phyloP scores from a whole-genome alignment of 2,329 filamentous ascomycete species.

The Colletotrichum tabaci region DNA sequence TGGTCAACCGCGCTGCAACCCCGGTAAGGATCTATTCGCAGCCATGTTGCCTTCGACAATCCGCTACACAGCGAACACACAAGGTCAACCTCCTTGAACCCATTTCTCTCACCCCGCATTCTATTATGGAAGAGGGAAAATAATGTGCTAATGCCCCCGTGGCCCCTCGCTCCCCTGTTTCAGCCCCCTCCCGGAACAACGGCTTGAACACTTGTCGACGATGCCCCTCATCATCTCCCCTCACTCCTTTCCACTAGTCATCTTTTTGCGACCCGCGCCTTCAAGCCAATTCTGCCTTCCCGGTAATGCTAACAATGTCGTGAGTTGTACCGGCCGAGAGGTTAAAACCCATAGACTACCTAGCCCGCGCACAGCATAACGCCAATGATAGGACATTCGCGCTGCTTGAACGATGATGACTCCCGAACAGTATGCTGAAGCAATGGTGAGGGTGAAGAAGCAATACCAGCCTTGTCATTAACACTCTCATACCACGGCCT shows the following conservation, averaged over 20 bases:
- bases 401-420: neutral
- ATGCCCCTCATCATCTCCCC: neutral
- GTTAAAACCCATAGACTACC: neutral
- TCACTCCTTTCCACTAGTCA: slow-evolving; percentile 1
- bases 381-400: neutral
- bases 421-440: neutral
- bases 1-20: neutral
- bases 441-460: slow-evolving; percentile 4
- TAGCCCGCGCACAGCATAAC: too few species aligned
- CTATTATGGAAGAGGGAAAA: neutral
- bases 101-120: neutral
- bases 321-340: neutral
- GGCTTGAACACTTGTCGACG: neutral
- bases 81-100: neutral
- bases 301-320: neutral
- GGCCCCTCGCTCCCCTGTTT: slow-evolving; percentile 17
- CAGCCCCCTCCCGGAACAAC: neutral
- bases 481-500: neutral
- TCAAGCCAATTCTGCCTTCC: neutral
- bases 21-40: too few species aligned
- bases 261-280: neutral
- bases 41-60: too few species aligned
- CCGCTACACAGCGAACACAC: neutral
- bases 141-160: neutral
- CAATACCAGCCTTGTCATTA: neutral